phyloP scores from a whole-genome alignment of 495 filamentous ascomycete genomes.

The Diplogelasinospora grovesii region DNA sequence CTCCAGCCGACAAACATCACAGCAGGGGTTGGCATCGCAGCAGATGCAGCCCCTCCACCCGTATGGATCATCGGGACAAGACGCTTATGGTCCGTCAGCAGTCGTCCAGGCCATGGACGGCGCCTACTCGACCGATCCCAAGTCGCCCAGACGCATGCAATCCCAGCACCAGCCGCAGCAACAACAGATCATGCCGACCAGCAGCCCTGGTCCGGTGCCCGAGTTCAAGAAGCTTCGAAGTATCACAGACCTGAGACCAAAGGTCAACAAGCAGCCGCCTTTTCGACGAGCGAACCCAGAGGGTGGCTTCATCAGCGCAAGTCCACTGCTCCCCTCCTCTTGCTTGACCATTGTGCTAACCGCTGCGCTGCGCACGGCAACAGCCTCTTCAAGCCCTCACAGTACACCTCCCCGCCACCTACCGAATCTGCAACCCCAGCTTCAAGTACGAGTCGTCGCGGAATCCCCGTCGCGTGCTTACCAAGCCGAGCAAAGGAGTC shows the following conservation, averaged over 20 bases:
- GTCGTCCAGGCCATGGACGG: conserved; percentile 62
- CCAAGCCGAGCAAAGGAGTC: conserved; percentile 97
- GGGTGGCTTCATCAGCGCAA: conserved; percentile 96
- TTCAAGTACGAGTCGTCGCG: conserved; percentile 99
- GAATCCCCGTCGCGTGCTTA: conserved; percentile 91
- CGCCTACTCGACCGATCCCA: conserved; percentile 67
- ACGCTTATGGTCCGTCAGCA: conserved; percentile 60
- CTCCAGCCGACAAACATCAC: no score
- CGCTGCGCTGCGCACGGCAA: not conserved
- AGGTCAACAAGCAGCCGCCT: conserved; percentile 77
- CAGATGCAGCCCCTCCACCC: conserved; percentile 68
- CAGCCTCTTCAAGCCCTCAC: conserved; percentile 96
- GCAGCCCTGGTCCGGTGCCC: conserved; percentile 73
- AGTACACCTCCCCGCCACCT: conserved; percentile 86
- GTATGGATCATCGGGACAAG: conserved; percentile 53
- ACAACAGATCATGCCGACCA: conserved; percentile 45
- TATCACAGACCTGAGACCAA: conserved; percentile 69
- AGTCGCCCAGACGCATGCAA: conserved; percentile 57
- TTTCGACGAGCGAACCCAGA: conserved; percentile 94
- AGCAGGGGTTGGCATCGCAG: conserved; percentile 39
- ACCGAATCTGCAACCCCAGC: conserved; percentile 94
- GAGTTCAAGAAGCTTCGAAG: conserved; percentile 74
- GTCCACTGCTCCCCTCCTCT: conserved; percentile 24
- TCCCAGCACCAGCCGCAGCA: conserved; percentile 39
- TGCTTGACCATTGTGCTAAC: conserved; percentile 8